Percentiles rank a stretch among this genome's conserved stretches.
These are phyloP conservation scores for Epichloe gansuensis DNA, from an alignment of 2,329 filamentous ascomycete genomes.

Conservation along the genomic window DNA sequence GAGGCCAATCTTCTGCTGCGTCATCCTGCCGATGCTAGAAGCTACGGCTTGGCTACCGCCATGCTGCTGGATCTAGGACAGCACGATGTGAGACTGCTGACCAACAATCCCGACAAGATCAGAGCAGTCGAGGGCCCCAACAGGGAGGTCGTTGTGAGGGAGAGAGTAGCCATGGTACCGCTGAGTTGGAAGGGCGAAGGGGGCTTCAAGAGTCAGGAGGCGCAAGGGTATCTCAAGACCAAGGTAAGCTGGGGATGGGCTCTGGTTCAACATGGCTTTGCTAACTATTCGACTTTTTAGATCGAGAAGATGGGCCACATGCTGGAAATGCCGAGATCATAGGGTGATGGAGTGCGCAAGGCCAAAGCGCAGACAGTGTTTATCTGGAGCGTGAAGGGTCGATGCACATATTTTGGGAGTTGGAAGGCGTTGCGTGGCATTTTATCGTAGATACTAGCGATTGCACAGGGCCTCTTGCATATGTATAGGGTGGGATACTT, in stretches of 20 bases:
- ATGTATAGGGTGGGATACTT: neutral
- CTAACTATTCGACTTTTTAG: constrained; percentile 28
- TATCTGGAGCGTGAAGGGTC: neutral
- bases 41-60: constrained; percentile 91
- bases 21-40: constrained; percentile 88
- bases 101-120: constrained; percentile 97
- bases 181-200: constrained; percentile 79
- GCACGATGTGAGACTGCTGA: constrained; percentile 66
- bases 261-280: neutral
- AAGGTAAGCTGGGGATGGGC: constrained; percentile 50
- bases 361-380: neutral
- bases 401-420: constrained; percentile 1
- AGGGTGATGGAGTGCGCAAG: neutral
- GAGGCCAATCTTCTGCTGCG: constrained; percentile 85
- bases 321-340: constrained; percentile 40
- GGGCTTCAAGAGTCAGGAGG: constrained; percentile 76
- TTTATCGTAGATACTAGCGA: neutral
- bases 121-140: constrained; percentile 86
- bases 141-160: constrained; percentile 74
- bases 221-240: constrained; percentile 87
- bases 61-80: constrained; percentile 83
- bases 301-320: constrained; percentile 85
- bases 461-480: neutral
- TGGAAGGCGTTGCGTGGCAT: neutral
- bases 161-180: constrained; percentile 91